Evolutionary conservation across 345 rosid genomes (phyloP), one percentile per base, ranked within the genome.

Genomic region (Iberis pinnata): DNA sequence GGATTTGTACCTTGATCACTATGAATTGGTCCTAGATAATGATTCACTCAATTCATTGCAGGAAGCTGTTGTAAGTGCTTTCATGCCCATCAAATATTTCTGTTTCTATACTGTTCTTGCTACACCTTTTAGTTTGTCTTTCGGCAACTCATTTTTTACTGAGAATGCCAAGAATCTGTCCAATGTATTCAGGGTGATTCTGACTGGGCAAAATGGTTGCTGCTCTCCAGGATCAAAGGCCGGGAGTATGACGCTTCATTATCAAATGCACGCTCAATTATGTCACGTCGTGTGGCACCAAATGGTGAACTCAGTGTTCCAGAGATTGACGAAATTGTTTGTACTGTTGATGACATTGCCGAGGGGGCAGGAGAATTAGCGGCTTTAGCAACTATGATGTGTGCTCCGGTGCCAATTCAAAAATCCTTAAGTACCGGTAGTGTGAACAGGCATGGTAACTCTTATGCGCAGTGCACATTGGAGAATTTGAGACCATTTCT

Each of bases 301-400:
- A 69, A 75, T 58, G 70, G 70, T 68, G 76, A 73, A 73, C 73
- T 78, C 38, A 71, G 40, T 76, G 72, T 64, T 60, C 62, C 68
- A 51, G 89, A 77, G 71, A 63, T 72, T 42, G 77, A 83, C 54
- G 86, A 83, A 53, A 75, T 77, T 60, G 78, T 88, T 72, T 76
- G 52, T 53, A 83, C 95, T 20, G 81, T 92, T 50, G 97, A 92
- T 68, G 98, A 92, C 72, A 85, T 92, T 56, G 96, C 93, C 4
- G 98, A 88, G 76, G 90, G 93, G 73, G 94, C 84, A 26, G 83
- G 88, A 58, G 95, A 88, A 77, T 60, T 92, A 89, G 96, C 95
- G 35, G 98, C 98, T 70, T 68, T 92, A 69, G 95, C 98, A 62
- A 92, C 98, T 70, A 76, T 92, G 63, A 80, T 92, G 95, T 77